Evolutionary conservation across 192 early-diverging fungal genomes (phyloP).

Genomic region (Dispira parvispora): DNA sequence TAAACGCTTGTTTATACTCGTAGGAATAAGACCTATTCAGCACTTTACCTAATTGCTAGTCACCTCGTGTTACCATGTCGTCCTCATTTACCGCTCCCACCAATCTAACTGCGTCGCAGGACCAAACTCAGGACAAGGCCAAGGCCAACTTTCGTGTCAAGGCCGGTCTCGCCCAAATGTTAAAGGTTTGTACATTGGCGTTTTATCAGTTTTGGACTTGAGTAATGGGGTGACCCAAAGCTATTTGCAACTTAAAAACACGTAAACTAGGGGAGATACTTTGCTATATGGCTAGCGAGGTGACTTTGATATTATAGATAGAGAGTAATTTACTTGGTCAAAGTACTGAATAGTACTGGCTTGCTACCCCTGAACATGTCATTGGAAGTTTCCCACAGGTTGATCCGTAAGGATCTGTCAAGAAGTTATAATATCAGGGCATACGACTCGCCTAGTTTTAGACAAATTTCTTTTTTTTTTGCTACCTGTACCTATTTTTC

Average conservation of each 20-base stretch:
- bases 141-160: conserved; percentile 65
- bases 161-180: conserved; percentile 91
- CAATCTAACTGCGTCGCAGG: conserved; percentile 31
- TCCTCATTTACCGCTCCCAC: conserved; percentile 35
- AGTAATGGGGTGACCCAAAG: too few relatives aligned
- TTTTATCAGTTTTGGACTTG: too few relatives aligned
- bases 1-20: too few relatives aligned
- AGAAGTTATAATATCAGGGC: not conserved
- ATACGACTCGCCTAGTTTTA: not conserved
- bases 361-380: not conserved
- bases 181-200: conserved; percentile 49
- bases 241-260: not conserved
- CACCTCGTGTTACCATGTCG: conserved; percentile 3
- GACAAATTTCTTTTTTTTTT: not conserved
- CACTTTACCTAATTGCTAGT: too few relatives aligned
- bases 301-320: not conserved
- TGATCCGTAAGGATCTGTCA: not conserved
- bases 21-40: too few relatives aligned
- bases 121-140: conserved; percentile 9
- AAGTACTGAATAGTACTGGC: not conserved
- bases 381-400: not conserved
- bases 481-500: not conserved
- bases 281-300: not conserved
- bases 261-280: not conserved
- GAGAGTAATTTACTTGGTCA: not conserved